Evolutionary conservation across 2,329 filamentous ascomycete species (phyloP).

Genomic region (Paecilomyces dactylethromorphus): DNA sequence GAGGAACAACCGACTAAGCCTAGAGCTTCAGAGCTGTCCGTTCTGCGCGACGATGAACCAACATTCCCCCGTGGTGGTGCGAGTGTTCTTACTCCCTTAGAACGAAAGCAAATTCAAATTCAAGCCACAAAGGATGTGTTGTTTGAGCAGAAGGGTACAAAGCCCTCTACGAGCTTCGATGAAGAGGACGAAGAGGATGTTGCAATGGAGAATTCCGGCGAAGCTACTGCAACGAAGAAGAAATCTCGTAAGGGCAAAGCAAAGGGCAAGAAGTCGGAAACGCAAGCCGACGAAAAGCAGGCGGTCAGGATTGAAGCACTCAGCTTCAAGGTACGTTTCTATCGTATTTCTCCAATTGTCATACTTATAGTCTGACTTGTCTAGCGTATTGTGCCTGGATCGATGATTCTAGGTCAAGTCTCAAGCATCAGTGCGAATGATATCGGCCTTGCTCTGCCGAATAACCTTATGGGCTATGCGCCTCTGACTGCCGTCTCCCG

Average conservation of each 20-base stretch:
- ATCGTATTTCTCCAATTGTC: background rate
- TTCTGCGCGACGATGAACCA: constrained; percentile 70
- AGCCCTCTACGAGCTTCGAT: constrained; percentile 42
- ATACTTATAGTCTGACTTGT: constrained; percentile 23
- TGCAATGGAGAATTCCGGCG: constrained; percentile 44
- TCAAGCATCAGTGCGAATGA: constrained; percentile 73
- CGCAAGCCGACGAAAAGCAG: constrained; percentile 42
- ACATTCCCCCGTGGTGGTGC: constrained; percentile 90
- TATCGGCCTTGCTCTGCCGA: constrained; percentile 76
- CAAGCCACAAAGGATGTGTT: constrained; percentile 88
- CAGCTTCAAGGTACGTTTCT: constrained; percentile 70
- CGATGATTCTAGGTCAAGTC: constrained; percentile 80
- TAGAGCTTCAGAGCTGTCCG: constrained; percentile 24
- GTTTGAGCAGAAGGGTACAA: constrained; percentile 69
- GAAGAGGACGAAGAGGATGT: constrained; percentile 50
- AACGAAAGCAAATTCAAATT: constrained; percentile 93
- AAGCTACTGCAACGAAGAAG: constrained; percentile 32
- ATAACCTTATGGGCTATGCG: constrained; percentile 85
- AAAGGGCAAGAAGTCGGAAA: constrained; percentile 50
- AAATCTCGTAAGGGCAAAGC: constrained; percentile 31
- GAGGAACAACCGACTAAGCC: background rate
- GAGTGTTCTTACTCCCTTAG: constrained; percentile 82
- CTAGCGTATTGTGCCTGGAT: constrained; percentile 76
- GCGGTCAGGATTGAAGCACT: constrained; percentile 74
- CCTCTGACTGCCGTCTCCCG: constrained; percentile 89